Evolutionary conservation across 805 yeast species (phyloP).

Genomic region (Barnettozyma vustinii): DNA sequence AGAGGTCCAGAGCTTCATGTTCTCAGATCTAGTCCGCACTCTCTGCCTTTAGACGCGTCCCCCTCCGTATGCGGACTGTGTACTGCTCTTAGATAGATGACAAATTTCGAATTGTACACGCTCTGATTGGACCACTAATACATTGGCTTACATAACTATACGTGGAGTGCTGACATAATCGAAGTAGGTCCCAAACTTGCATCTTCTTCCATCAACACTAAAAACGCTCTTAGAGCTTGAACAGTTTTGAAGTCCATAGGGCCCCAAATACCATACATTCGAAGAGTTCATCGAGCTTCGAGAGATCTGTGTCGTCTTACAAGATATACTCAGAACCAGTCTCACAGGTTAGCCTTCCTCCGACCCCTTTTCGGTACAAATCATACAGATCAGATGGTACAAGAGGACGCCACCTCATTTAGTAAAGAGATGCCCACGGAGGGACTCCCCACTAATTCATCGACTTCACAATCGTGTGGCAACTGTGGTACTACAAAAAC

Average conservation of each 20-base stretch:
- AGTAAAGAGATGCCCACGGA: not conserved
- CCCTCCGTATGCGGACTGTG: not conserved
- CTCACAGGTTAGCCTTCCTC: not conserved
- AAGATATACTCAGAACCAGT: not conserved
- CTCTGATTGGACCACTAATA: constrained; percentile 13
- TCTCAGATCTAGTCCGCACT: not conserved
- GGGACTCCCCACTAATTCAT: constrained; percentile 1
- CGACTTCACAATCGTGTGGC: constrained; percentile 45
- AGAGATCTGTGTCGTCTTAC: not conserved
- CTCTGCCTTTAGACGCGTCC: no score
- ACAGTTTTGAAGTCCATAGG: not conserved
- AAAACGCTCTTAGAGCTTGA: not conserved
- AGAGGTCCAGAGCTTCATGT: no score
- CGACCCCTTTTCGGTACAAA: not conserved
- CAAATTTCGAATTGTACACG: constrained; percentile 6
- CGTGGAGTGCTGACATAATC: constrained; percentile 2
- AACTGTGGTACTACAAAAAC: constrained; percentile 88
- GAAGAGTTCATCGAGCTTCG: not conserved
- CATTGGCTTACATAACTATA: not conserved
- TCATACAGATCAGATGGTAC: not conserved
- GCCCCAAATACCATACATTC: not conserved
- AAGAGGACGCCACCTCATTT: not conserved
- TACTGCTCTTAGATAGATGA: constrained; percentile 9
- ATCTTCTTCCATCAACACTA: not conserved
- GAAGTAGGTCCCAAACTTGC: not conserved